These are phyloP conservation scores for Alternaria sp. DNA, from an alignment of 2,329 filamentous ascomycete genomes.

Conservation along the genomic window DNA sequence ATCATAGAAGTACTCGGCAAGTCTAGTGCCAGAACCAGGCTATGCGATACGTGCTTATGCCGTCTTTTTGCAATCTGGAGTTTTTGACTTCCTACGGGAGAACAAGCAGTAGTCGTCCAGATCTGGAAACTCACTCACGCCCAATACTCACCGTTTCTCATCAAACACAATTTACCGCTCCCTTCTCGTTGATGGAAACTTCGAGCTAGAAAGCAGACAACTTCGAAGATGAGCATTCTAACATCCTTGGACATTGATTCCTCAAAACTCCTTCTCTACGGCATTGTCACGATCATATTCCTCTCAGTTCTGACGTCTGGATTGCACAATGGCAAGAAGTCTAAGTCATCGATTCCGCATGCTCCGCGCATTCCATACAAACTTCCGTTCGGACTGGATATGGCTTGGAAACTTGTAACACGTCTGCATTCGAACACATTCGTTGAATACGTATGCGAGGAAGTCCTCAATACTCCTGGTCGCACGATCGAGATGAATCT, in stretches of 20 bases:
- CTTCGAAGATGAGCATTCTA: conserved; percentile 5
- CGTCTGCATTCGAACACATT: conserved; percentile 13
- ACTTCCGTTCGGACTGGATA: conserved; percentile 10
- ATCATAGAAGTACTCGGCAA: no score
- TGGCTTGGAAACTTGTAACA: conserved; percentile 14
- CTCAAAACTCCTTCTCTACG: conserved; percentile 1
- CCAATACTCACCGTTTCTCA: not conserved
- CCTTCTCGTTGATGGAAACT: not conserved
- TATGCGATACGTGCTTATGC: not conserved
- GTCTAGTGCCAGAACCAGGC: not conserved
- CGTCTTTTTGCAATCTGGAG: not conserved
- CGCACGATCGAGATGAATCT: conserved; percentile 16
- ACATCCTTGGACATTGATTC: not conserved
- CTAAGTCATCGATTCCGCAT: conserved; percentile 2
- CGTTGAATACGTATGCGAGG: conserved; percentile 14
- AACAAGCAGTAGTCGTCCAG: not conserved
- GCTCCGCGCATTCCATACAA: conserved; percentile 11
- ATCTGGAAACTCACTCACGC: not conserved
- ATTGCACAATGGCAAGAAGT: not conserved
- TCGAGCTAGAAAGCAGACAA: not conserved
- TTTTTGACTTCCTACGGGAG: not conserved
- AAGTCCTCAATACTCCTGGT: conserved; percentile 11
- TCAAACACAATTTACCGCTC: not conserved
- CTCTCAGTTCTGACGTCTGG: not conserved
- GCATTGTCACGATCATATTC: not conserved